Evolutionary conservation across 306 rosid species (phyloP).

Genomic region (Vachellia collinsii): DNA sequence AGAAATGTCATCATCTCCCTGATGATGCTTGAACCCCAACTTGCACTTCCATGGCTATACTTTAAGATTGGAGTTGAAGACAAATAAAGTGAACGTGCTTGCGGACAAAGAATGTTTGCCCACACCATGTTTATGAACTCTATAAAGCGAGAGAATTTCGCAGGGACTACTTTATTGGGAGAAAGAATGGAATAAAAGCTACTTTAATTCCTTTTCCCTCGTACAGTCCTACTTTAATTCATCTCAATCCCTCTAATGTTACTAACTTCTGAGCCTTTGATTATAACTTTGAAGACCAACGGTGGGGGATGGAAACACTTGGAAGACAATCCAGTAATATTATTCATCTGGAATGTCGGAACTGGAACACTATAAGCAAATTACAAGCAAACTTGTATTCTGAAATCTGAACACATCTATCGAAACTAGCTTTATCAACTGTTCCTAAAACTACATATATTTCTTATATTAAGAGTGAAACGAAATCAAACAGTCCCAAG

Average conservation of each 20-base stretch:
- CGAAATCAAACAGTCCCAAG: background rate
- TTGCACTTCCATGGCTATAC: background rate
- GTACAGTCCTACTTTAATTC: background rate
- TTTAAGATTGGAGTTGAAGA: background rate
- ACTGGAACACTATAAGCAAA: background rate
- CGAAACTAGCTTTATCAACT: background rate
- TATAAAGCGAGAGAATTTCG: background rate
- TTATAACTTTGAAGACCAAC: background rate
- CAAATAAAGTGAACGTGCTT: background rate
- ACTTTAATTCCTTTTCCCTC: background rate
- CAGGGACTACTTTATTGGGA: background rate
- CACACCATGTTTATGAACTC: background rate
- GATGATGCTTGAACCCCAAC: conserved; percentile 16
- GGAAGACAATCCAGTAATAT: background rate
- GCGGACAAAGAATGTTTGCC: background rate
- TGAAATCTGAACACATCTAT: background rate
- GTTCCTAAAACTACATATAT: background rate
- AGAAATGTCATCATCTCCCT: background rate
- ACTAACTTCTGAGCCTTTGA: background rate
- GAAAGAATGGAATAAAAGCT: background rate
- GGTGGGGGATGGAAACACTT: too few relatives aligned
- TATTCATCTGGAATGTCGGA: background rate
- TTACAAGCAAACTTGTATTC: background rate
- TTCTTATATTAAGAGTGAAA: background rate
- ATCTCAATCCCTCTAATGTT: too few relatives aligned